Evolutionary conservation across 2,329 filamentous ascomycete genomes (phyloP).

Genomic region (Nothophaeocryptopus gaeumannii): DNA sequence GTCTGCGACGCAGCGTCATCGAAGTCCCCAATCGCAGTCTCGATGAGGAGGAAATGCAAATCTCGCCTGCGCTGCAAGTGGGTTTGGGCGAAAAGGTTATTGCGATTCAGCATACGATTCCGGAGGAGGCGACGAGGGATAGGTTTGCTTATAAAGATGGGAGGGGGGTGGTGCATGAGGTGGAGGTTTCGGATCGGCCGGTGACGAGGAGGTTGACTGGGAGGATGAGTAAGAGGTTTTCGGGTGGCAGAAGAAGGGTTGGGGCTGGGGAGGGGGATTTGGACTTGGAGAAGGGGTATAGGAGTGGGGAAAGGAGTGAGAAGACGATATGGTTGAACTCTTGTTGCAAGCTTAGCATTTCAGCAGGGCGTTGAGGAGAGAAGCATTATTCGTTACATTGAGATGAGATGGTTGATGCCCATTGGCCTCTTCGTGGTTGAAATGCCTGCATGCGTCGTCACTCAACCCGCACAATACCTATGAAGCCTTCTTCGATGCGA

Average conservation of each 20-base stretch:
- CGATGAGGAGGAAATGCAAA: background rate
- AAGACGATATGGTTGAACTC: no score
- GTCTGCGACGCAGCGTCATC: background rate
- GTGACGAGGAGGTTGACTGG: background rate
- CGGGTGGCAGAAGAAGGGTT: background rate
- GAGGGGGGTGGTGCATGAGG: conserved; percentile 11
- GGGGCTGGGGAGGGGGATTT: no score
- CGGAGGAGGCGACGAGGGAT: conserved; percentile 3
- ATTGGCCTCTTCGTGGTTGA: no score
- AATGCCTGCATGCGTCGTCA: no score
- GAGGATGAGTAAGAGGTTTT: background rate
- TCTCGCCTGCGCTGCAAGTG: conserved; percentile 4
- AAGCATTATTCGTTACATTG: no score
- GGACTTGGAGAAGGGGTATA: no score
- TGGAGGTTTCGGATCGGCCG: conserved; percentile 11
- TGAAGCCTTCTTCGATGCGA: no score
- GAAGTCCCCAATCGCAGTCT: background rate
- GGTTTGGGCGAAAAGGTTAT: conserved; percentile 1
- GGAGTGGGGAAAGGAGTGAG: no score
- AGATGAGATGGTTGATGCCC: no score
- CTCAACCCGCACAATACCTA: no score
- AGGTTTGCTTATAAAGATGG: conserved; percentile 10
- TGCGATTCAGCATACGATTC: conserved; percentile 8
- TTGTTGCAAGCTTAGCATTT: no score
- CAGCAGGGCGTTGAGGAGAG: no score